Base-by-base conservation (phyloP, 148 eudicot species). In the Chenopodium quinoa region DNA sequence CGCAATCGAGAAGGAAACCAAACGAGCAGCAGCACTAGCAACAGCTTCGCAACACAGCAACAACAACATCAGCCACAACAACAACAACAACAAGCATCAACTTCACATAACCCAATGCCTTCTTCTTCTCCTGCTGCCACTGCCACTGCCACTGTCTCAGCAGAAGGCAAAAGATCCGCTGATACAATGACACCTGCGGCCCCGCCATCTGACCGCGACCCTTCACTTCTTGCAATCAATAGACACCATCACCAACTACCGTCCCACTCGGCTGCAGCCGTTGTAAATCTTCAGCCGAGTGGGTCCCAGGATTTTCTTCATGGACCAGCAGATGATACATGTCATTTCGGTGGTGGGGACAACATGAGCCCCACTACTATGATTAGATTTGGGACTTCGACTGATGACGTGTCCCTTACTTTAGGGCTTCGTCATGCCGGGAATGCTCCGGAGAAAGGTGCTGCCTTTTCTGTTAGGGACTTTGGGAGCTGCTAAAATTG, bases 351-450 rank as follows among this genome's bases (percentile, higher is more conserved):
- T n/a, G 23, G 19, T 34, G 76, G 44, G 44, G 8, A 80, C 16
- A 71, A 75, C 19, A 89, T 79, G 52, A 80, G 80, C 3, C 77
- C 80, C 77, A 82, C 94, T 10, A 90, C 92, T 31, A 75, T 91
- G 69, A 89, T 91, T 58, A 84, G 89, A 75, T 93, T 90, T 29
- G 97, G 93, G 68, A 71, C 88, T 66, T 50, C 86, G 1, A 34
- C 89, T 0, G 93, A 93, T 22, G 97, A 93, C 75, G 95, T 93
- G 77, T 92, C 97, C 11, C 93, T 93, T 75, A 93, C 97, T 0
- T 86, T 93, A 76, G 97, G 97, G 87, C 89, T 93, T 7, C 97
- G 91, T 75, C 97, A 93, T 48, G 87, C 92, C 81, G 95, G 94
- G 22, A 93, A 92, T 73, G 32, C 90, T 68, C 91, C 97, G 58